Conservation (phyloP, 1,284 basidiomycete genomes). For the Cryptococcus sp. region DNA sequence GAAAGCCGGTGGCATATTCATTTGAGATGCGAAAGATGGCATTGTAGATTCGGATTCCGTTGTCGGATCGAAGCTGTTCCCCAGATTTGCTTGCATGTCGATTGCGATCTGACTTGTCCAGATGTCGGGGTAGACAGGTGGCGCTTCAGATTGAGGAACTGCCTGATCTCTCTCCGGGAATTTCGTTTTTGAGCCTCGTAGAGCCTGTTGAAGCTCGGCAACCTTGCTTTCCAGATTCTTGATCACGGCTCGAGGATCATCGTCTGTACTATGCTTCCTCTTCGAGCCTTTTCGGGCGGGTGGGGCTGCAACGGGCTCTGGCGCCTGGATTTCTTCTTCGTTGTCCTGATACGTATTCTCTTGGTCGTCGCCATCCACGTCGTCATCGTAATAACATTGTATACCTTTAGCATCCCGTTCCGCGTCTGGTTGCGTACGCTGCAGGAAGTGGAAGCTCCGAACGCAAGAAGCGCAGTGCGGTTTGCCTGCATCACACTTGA, state of each 20-base stretch:
- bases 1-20: too few species aligned
- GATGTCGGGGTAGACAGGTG: too few species aligned
- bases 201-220: slow-evolving; percentile 19
- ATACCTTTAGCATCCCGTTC: slow-evolving; percentile 27
- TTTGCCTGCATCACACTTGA: slow-evolving; percentile 10
- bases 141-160: background rate
- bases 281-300: slow-evolving; percentile 9
- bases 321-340: background rate
- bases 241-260: slow-evolving; percentile 21
- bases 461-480: slow-evolving; percentile 12
- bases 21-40: too few species aligned
- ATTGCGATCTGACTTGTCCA: too few species aligned
- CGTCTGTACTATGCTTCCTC: slow-evolving; percentile 3
- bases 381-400: slow-evolving; percentile 36
- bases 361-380: slow-evolving; percentile 19
- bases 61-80: too few species aligned
- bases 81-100: too few species aligned
- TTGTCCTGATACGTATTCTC: slow-evolving; percentile 7
- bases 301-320: too few species aligned
- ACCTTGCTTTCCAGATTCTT: slow-evolving; percentile 37
- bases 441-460: slow-evolving; percentile 5
- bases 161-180: background rate
- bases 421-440: slow-evolving; percentile 29
- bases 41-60: too few species aligned
- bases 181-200: background rate